phyloP scores from a whole-genome alignment of 495 filamentous ascomycete genomes.

The Cercophora scortea region DNA sequence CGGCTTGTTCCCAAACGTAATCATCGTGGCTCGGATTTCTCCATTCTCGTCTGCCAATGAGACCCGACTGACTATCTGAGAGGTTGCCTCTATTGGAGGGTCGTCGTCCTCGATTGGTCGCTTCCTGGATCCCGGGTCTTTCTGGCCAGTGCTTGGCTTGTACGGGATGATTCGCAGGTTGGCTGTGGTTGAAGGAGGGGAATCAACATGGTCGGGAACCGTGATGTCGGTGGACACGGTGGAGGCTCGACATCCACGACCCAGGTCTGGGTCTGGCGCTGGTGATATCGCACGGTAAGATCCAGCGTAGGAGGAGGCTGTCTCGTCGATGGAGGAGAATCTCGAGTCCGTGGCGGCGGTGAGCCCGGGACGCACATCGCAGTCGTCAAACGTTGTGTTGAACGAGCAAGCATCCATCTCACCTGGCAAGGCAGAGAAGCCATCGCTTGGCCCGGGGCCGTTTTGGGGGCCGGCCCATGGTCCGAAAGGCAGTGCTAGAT shows the following conservation, averaged over 20 bases:
- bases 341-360: not conserved
- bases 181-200: not conserved
- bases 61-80: conserved; percentile 10
- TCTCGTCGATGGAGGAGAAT: not conserved
- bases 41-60: conserved; percentile 4
- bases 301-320: not conserved
- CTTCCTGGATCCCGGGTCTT: conserved; percentile 5
- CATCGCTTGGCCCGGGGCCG: too few relatives aligned
- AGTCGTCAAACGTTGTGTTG: not conserved
- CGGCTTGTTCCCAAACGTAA: conserved; percentile 10
- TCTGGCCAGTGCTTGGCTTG: conserved; percentile 3
- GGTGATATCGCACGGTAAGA: not conserved
- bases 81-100: not conserved
- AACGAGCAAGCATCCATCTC: too few relatives aligned
- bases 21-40: conserved; percentile 11
- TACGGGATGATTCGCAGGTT: conserved; percentile 9
- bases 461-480: too few relatives aligned
- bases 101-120: conserved; percentile 5
- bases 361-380: not conserved
- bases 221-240: not conserved
- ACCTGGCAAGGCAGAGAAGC: too few relatives aligned
- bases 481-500: too few relatives aligned
- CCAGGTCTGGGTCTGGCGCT: not conserved
- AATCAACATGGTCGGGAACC: not conserved
- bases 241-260: not conserved